These are phyloP conservation scores for Solanum stenotomum DNA, from an alignment of 257 asterid genomes.

Conservation along the genomic window DNA sequence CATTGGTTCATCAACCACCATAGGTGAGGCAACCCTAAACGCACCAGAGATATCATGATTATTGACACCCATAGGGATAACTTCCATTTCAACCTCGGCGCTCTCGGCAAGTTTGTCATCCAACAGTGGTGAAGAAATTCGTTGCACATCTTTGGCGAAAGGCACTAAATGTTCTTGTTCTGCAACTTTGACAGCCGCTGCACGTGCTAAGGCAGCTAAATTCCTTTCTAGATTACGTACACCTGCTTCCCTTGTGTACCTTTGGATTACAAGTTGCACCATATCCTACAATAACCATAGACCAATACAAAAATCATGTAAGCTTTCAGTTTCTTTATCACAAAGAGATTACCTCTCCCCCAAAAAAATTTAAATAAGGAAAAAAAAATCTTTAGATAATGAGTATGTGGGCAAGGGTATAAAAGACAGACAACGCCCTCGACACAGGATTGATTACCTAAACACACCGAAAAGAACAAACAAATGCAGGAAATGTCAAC, in stretches of 20 bases:
- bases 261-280: constrained; percentile 82
- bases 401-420: neutral
- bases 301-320: neutral
- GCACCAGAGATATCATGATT: constrained; percentile 73
- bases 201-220: constrained; percentile 98
- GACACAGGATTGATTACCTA: neutral
- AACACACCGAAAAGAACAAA: neutral
- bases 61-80: constrained; percentile 79
- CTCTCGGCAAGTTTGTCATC: constrained; percentile 79
- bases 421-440: neutral
- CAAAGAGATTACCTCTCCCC: neutral
- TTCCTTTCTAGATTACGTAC: constrained; percentile 91
- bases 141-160: constrained; percentile 79
- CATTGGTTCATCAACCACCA: constrained; percentile 86
- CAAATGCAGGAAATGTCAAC: neutral
- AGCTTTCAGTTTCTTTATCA: neutral
- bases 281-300: constrained; percentile 43
- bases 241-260: constrained; percentile 99
- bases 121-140: constrained; percentile 69
- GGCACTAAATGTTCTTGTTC: constrained; percentile 80
- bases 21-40: constrained; percentile 51
- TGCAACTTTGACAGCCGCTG: constrained; percentile 89
- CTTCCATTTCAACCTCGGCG: constrained; percentile 98
- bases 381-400: neutral
- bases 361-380: neutral